These are phyloP conservation scores for Primulina tabacum DNA, from an alignment of 257 asterid species.

Conservation along the genomic window DNA sequence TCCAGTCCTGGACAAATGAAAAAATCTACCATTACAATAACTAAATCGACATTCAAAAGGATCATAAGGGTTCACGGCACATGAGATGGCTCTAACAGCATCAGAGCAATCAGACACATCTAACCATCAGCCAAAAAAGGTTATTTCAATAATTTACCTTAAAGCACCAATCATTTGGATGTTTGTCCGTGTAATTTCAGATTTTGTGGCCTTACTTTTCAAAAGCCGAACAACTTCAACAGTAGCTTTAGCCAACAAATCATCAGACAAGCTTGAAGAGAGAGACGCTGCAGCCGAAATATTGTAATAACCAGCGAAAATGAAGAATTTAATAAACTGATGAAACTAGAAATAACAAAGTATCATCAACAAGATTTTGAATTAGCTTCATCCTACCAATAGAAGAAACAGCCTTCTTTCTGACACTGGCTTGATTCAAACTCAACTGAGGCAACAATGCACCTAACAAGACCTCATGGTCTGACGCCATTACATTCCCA, in stretches of 20 bases:
- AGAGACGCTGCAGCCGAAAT: conserved; percentile 68
- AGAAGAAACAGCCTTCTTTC: conserved; percentile 95
- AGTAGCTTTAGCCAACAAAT: conserved; percentile 86
- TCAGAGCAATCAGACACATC: background rate
- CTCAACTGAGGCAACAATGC: conserved; percentile 83
- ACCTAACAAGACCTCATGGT: conserved; percentile 70
- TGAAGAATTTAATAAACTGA: conserved; percentile 17
- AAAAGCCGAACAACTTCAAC: conserved; percentile 73
- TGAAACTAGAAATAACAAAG: conserved; percentile 4
- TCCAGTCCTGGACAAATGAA: background rate
- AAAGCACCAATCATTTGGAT: conserved; percentile 99
- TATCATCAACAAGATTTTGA: conserved; percentile 6
- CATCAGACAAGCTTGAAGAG: conserved; percentile 98
- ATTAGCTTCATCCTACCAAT: conserved; percentile 58
- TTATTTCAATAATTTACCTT: conserved; percentile 47
- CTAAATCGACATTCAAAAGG: background rate
- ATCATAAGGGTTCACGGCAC: background rate
- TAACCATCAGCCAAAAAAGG: conserved; percentile 19
- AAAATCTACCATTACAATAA: background rate
- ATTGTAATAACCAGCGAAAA: conserved; percentile 16
- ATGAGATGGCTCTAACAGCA: background rate
- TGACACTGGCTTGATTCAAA: conserved; percentile 88
- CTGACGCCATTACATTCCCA: conserved; percentile 81
- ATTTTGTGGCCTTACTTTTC: conserved; percentile 55
- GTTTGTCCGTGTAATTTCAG: conserved; percentile 88